Evolutionary conservation across 495 filamentous ascomycete species (phyloP).

Genomic region (Tuber umbilicatum): DNA sequence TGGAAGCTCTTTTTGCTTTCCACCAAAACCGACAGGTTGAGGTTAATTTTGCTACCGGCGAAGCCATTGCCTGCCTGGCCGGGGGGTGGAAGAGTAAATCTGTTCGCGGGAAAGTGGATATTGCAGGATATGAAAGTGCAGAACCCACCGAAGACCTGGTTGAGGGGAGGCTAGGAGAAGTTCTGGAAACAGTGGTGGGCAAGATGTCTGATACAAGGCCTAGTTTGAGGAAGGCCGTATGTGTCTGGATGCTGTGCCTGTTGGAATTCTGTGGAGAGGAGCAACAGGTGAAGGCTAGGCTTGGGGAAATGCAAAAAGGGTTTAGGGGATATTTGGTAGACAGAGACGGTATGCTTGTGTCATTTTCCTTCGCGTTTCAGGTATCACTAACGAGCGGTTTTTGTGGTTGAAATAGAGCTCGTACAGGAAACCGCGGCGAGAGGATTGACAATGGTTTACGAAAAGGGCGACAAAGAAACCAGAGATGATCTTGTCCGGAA

Average conservation of each 20-base stretch:
- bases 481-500: slow-evolving; percentile 79
- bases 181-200: slow-evolving; percentile 26
- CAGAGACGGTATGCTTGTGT: slow-evolving; percentile 51
- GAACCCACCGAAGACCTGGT: not conserved
- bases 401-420: slow-evolving; percentile 51
- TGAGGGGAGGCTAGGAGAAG: slow-evolving; percentile 15
- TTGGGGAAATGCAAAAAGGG: slow-evolving; percentile 73
- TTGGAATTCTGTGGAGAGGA: slow-evolving; percentile 82
- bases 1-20: slow-evolving; percentile 61
- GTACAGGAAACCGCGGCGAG: slow-evolving; percentile 92
- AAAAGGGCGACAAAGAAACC: slow-evolving; percentile 72
- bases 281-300: slow-evolving; percentile 58
- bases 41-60: slow-evolving; percentile 79
- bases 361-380: not conserved
- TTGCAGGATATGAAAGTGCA: slow-evolving; percentile 46
- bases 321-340: slow-evolving; percentile 84
- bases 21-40: slow-evolving; percentile 79
- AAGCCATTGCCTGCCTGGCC: slow-evolving; percentile 69
- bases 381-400: not conserved
- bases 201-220: slow-evolving; percentile 32
- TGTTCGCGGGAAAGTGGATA: slow-evolving; percentile 54
- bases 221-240: slow-evolving; percentile 33
- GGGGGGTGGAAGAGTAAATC: slow-evolving; percentile 71
- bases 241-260: slow-evolving; percentile 62
- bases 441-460: slow-evolving; percentile 82